Base-by-base conservation (phyloP, 345 rosid species). In the Syzygium aromaticum region DNA sequence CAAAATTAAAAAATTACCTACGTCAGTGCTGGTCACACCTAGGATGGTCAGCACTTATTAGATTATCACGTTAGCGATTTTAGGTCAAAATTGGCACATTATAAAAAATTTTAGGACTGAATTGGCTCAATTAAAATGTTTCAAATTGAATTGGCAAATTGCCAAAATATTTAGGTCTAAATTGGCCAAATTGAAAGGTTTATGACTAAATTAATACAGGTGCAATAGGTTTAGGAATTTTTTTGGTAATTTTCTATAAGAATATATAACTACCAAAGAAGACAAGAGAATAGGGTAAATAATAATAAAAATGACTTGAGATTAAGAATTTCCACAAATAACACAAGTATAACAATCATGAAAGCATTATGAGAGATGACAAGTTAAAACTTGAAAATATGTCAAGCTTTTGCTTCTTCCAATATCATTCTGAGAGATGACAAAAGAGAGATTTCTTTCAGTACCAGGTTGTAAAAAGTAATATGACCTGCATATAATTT, bases 11-110 rank as follows among this genome's bases (percentile, higher is more conserved):
- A 25, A 5, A 59, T 54, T 23, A 8, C 27, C 30, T 59, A 43
- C 0, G 1, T 59, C 27, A 59, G 12, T 14, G 12, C 0, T 0
- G 0, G 11, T 6, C 6, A 4, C 15, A 25, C 2, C 3, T 25
- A 57, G 30, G 3, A 57, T 3, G 5, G 27, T 57, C 0, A 0
- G 0, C 11, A 11, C 28, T 59, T 12, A 59, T 28, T 59, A 59
- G 7, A 59, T 11, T 28, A 59, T 30, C 11, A 11, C 27, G 16
- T 27, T 15, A 11, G 0, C 7, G 27, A 59, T 59, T 27, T 59
- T 5, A 5, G 0, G 27, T 13, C 16, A 59, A 27, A 59, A 59
- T 27, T 59, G 30, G 7, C 30, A 59, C 27, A 25, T 59, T 3
- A 1, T 59, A 0, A 59, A 25, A 59, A 11, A 2, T 27, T 5